These are phyloP conservation scores for Rhynchosporium graminicola DNA, from an alignment of 2,329 filamentous ascomycete genomes.

Conservation along the genomic window DNA sequence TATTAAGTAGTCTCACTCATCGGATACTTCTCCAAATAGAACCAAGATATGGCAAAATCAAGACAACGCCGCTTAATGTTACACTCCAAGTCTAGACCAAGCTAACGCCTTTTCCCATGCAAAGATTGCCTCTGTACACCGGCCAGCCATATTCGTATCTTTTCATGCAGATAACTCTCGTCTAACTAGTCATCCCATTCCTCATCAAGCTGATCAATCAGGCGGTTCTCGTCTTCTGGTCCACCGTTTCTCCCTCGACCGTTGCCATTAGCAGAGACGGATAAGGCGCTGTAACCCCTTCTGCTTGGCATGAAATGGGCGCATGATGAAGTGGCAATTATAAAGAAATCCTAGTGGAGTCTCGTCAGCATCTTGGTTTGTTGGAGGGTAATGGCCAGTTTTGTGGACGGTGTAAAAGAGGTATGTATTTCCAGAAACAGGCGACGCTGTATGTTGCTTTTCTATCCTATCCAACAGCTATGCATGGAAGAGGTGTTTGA, in stretches of 20 bases:
- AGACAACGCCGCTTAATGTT: constrained; percentile 11
- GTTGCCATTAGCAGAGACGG: constrained; percentile 53
- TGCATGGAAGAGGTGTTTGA: constrained; percentile 13
- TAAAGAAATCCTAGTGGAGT: constrained; percentile 60
- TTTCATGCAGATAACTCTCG: not conserved
- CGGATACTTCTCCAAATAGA: not conserved
- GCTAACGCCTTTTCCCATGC: constrained; percentile 7
- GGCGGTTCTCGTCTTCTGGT: constrained; percentile 80
- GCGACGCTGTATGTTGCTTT: constrained; percentile 30
- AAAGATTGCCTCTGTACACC: not conserved
- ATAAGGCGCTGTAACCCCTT: constrained; percentile 67
- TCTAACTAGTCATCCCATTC: constrained; percentile 84
- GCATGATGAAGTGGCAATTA: constrained; percentile 70
- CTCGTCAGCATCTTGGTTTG: constrained; percentile 24
- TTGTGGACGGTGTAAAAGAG: constrained; percentile 13
- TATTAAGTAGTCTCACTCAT: not conserved
- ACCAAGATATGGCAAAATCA: not conserved
- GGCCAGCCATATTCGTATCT: constrained; percentile 4
- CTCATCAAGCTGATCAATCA: constrained; percentile 95
- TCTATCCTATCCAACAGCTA: constrained; percentile 29
- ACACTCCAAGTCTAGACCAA: constrained; percentile 15
- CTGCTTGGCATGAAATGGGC: constrained; percentile 63
- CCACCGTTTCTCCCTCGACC: constrained; percentile 31
- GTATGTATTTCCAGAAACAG: constrained; percentile 12
- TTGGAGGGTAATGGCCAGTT: constrained; percentile 8